A percentile compares a stretch with the other conserved stretches of the same genome.
phyloP scores from a whole-genome alignment of 345 rosid genomes.

The Aegle marmelos region DNA sequence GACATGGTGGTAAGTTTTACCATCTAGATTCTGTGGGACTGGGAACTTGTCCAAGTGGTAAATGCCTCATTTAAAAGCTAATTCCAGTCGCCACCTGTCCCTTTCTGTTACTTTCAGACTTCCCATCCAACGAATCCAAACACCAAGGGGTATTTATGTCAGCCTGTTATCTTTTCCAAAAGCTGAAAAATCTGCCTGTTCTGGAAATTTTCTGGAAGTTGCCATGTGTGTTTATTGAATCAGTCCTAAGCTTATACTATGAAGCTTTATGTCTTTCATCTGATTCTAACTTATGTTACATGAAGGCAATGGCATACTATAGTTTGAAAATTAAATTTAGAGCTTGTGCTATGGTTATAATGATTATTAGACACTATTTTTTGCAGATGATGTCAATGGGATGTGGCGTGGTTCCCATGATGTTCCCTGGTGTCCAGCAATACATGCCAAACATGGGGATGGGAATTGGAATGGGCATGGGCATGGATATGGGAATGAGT shows the following conservation, averaged over 20 bases:
- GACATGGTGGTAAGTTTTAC: neutral
- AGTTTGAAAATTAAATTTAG: neutral
- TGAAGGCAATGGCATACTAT: neutral
- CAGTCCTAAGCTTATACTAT: neutral
- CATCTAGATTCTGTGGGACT: neutral
- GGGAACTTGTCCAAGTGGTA: neutral
- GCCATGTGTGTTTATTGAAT: neutral
- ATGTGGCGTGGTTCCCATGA: slow-evolving; percentile 74
- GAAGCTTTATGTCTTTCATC: neutral
- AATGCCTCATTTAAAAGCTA: neutral
- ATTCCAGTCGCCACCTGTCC: neutral
- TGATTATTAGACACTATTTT: slow-evolving; percentile 11
- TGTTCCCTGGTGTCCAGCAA: slow-evolving; percentile 66
- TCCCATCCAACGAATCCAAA: neutral
- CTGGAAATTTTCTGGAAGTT: neutral
- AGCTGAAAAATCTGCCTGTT: neutral
- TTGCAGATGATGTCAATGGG: slow-evolving; percentile 90
- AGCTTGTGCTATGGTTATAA: slow-evolving; percentile 15
- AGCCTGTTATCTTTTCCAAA: neutral
- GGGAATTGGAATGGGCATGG: slow-evolving; percentile 56
- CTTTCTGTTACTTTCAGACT: neutral
- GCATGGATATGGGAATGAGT: slow-evolving; percentile 56
- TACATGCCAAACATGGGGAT: slow-evolving; percentile 63
- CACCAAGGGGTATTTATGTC: neutral
- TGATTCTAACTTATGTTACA: neutral